Percentiles rank a stretch among this genome's conserved stretches.
phyloP scores from a whole-genome alignment of 495 filamentous ascomycete genomes.

The Penicillium flavigenum region DNA sequence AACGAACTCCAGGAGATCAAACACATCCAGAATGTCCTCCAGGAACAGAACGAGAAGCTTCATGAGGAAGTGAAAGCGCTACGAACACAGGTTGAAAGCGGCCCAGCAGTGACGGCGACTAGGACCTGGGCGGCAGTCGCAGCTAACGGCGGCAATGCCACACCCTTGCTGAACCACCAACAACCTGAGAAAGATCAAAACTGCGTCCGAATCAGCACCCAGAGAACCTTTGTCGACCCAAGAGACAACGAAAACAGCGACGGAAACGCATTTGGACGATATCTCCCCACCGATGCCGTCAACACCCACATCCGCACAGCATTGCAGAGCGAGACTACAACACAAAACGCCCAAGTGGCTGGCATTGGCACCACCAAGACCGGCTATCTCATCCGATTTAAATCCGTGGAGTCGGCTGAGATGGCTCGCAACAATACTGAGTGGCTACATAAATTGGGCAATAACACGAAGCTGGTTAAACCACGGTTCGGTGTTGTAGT shows the following conservation, averaged over 20 bases:
- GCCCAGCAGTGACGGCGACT: slow-evolving; percentile 8
- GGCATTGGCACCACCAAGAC: background rate
- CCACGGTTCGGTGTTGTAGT: no score
- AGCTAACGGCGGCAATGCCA: no score
- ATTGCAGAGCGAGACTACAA: slow-evolving; percentile 14
- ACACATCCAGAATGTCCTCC: slow-evolving; percentile 19
- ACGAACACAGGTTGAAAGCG: slow-evolving; percentile 10
- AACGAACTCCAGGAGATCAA: slow-evolving; percentile 24
- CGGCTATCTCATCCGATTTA: background rate
- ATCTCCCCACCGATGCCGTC: slow-evolving; percentile 20
- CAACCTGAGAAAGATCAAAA: background rate
- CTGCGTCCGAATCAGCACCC: slow-evolving; percentile 4
- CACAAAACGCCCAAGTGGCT: slow-evolving; percentile 17
- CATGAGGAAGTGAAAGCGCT: slow-evolving; percentile 20
- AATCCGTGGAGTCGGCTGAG: no score
- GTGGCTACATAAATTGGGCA: no score
- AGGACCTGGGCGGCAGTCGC: background rate
- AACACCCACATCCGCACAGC: slow-evolving; percentile 21
- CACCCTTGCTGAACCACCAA: no score
- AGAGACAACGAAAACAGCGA: slow-evolving; percentile 20
- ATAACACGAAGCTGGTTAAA: no score
- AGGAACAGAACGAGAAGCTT: slow-evolving; percentile 20
- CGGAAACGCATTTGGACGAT: slow-evolving; percentile 21
- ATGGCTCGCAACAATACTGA: no score
- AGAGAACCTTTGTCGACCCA: slow-evolving; percentile 22